A percentile compares a stretch with the other conserved stretches of the same genome.
These are phyloP conservation scores for Aspergillus carbonarius DNA, from an alignment of 2,329 filamentous ascomycete genomes.

Conservation along the genomic window DNA sequence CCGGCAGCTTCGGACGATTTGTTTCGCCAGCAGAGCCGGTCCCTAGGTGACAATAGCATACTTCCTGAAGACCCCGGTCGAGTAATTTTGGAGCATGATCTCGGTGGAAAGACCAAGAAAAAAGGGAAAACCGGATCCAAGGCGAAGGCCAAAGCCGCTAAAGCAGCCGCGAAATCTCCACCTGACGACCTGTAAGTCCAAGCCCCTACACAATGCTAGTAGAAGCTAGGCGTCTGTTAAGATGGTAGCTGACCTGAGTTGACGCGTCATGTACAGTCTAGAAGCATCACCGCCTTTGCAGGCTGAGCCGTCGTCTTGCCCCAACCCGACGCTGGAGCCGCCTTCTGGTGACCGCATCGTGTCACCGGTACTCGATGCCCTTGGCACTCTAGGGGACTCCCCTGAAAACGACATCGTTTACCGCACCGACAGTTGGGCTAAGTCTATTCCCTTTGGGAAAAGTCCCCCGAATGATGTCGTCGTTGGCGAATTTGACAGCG, in stretches of 20 bases:
- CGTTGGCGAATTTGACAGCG: constrained; percentile 35
- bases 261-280: constrained; percentile 22
- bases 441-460: constrained; percentile 45
- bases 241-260: constrained; percentile 1
- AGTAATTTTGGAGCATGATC: constrained; percentile 32
- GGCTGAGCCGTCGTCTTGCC: constrained; percentile 32
- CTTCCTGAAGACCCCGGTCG: constrained; percentile 29
- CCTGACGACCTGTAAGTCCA: constrained; percentile 39
- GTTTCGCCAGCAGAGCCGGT: constrained; percentile 39
- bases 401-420: constrained; percentile 35
- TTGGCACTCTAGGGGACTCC: constrained; percentile 33
- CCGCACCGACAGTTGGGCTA: constrained; percentile 46
- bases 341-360: constrained; percentile 28
- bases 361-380: constrained; percentile 41
- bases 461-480: constrained; percentile 43
- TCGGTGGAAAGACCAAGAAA: constrained; percentile 39
- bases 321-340: constrained; percentile 26
- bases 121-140: constrained; percentile 39
- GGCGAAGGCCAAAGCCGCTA: constrained; percentile 37
- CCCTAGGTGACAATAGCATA: constrained; percentile 32
- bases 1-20: constrained; percentile 41
- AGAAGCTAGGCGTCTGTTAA: no score
- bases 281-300: constrained; percentile 25
- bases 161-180: constrained; percentile 31
- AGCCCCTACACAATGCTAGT: constrained; percentile 7